Evolutionary conservation across 1,139 yeast species (phyloP), one percentile per base, ranked within the genome.

Genomic region (Tardiomyces blankii): DNA sequence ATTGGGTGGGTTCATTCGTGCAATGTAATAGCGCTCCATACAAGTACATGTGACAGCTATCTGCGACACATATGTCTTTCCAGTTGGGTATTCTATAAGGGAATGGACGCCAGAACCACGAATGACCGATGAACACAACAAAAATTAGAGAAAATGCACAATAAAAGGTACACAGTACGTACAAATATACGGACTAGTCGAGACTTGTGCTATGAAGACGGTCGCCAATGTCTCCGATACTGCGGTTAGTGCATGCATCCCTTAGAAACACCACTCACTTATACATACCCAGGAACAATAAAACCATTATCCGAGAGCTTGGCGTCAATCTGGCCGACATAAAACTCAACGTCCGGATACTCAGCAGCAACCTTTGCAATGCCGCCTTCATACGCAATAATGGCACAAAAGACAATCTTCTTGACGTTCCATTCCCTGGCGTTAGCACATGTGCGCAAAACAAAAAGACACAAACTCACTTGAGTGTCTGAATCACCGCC

Each of bases 191-290:
- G 7, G 25, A 4, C 35, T 30, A 30, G 16, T 12, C 35, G 5
- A 30, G 35, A 11, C 16, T 30, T 5, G 42, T 41, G 42, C 25
- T 41, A 27, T 28, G 38, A 13, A 64, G 51, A 11, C 67, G 50
- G 48, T 63, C 66, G n/a, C 67, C 67, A 39, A 64, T 55, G 47
- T 64, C 67, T 25, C 67, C 67, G 23, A 64, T 51, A 12, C 68
- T 30, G 35, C 3, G 5, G 35, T 30, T 30, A 30, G 35, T 14
- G 5, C 5, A 30, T 14, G 9, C n/a, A n/a, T n/a, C n/a, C n/a
- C n/a, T n/a, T n/a, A n/a, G n/a, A n/a, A n/a, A n/a, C n/a, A n/a
- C n/a, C n/a, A n/a, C n/a, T n/a, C n/a, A n/a, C n/a, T n/a, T n/a
- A n/a, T n/a, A 30, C 35, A 13, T 14, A 30, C 35, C 35, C 68